Percentiles rank a stretch among this genome's conserved stretches.
phyloP scores from a whole-genome alignment of 345 rosid genomes.

The Eucalyptus lansdowneana region DNA sequence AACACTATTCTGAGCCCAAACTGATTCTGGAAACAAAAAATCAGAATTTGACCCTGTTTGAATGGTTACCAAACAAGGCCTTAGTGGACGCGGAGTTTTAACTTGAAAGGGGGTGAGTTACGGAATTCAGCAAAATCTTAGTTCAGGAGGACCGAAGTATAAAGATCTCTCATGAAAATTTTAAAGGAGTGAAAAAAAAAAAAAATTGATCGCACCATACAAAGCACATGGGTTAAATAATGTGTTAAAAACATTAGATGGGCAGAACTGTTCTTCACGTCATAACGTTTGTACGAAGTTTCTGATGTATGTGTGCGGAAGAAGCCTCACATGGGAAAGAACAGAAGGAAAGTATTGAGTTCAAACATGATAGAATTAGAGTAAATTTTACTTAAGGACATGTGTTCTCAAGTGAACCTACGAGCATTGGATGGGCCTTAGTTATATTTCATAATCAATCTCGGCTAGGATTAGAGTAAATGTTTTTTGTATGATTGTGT shows the following conservation, averaged over 20 bases:
- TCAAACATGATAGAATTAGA: background rate
- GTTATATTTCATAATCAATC: no score
- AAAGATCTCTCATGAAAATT: background rate
- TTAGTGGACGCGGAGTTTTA: no score
- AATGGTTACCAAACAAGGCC: no score
- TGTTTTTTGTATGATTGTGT: no score
- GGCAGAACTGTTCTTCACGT: background rate
- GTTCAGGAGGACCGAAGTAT: background rate
- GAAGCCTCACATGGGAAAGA: background rate
- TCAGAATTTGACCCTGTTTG: no score
- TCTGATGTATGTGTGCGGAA: background rate
- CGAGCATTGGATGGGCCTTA: background rate
- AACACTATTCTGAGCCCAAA: no score
- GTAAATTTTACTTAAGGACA: background rate
- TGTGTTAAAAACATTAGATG: background rate
- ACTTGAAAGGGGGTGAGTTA: background rate
- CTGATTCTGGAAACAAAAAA: no score
- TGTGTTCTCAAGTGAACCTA: background rate
- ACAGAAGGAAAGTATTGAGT: background rate
- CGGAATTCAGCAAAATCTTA: background rate
- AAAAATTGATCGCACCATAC: background rate
- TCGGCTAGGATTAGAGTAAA: no score
- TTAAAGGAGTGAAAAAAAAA: background rate
- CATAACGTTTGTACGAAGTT: background rate
- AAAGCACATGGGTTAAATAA: background rate